Evolutionary conservation across 495 filamentous ascomycete genomes (phyloP).

Genomic region (Friedmanniomyces endolithicus): DNA sequence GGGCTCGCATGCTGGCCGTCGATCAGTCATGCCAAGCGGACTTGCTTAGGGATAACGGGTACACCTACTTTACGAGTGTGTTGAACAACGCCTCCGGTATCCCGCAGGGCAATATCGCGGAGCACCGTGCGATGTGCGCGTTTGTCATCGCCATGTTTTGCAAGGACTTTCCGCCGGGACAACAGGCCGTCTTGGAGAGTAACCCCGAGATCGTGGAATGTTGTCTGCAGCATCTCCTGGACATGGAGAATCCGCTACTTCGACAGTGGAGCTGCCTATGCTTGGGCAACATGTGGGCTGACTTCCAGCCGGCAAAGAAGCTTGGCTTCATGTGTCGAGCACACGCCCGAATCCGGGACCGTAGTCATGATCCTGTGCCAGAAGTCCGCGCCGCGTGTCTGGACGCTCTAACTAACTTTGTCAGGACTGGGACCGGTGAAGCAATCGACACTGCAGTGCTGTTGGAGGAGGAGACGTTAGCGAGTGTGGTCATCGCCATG

Average conservation of each 20-base stretch:
- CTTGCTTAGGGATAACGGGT: slow-evolving; percentile 76
- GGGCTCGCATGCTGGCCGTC: slow-evolving; percentile 92
- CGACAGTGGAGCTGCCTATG: slow-evolving; percentile 95
- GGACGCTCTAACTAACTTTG: slow-evolving; percentile 81
- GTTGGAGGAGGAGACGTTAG: slow-evolving; percentile 76
- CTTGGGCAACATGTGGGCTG: slow-evolving; percentile 87
- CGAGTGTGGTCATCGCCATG: slow-evolving; percentile 74
- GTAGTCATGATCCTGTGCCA: slow-evolving; percentile 80
- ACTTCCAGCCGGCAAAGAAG: slow-evolving; percentile 88
- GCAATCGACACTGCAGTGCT: slow-evolving; percentile 57
- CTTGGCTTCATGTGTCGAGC: slow-evolving; percentile 74
- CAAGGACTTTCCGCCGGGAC: slow-evolving; percentile 79
- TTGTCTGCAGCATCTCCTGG: slow-evolving; percentile 67
- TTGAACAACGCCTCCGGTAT: slow-evolving; percentile 66
- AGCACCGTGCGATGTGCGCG: slow-evolving; percentile 97
- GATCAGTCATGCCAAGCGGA: slow-evolving; percentile 86
- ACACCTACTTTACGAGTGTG: slow-evolving; percentile 88
- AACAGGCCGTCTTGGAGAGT: slow-evolving; percentile 58
- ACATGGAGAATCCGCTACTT: slow-evolving; percentile 74
- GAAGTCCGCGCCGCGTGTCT: slow-evolving; percentile 91
- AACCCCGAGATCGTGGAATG: slow-evolving; percentile 75
- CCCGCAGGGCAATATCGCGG: slow-evolving; percentile 51
- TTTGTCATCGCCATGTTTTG: slow-evolving; percentile 97
- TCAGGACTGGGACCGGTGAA: slow-evolving; percentile 48
- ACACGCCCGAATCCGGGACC: slow-evolving; percentile 59